These are phyloP conservation scores for Musa balbisiana DNA, from an alignment of 202 grass and related monocot genomes.

Conservation along the genomic window DNA sequence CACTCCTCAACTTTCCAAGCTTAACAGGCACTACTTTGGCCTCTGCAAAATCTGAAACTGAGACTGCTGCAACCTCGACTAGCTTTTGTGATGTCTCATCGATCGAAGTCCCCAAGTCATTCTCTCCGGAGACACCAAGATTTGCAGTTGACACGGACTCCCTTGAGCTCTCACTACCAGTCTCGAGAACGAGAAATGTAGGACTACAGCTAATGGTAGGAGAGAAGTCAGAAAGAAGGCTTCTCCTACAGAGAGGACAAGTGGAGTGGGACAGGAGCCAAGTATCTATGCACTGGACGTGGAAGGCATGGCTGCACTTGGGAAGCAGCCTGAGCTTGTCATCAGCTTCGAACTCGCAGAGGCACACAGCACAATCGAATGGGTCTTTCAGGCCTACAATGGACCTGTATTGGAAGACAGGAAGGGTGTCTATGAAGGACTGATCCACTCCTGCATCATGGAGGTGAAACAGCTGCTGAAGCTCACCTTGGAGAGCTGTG, in stretches of 20 bases:
- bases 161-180: slow-evolving; percentile 10
- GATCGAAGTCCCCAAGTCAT: neutral
- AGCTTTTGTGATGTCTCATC: neutral
- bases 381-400: slow-evolving; percentile 9
- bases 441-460: slow-evolving; percentile 14
- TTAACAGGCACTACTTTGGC: neutral
- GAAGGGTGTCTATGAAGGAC: slow-evolving; percentile 15
- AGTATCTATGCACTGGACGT: slow-evolving; percentile 15
- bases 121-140: neutral
- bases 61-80: neutral
- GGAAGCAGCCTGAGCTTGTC: slow-evolving; percentile 15
- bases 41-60: neutral
- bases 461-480: slow-evolving; percentile 21
- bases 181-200: neutral
- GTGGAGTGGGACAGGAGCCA: slow-evolving; percentile 22
- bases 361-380: slow-evolving; percentile 17
- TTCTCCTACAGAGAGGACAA: slow-evolving; percentile 5
- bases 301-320: slow-evolving; percentile 19
- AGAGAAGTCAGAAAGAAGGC: slow-evolving; percentile 3
- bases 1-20: slow-evolving; percentile 12
- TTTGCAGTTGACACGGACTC: too few relatives aligned
- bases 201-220: neutral
- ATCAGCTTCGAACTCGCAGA: slow-evolving; percentile 14
- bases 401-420: slow-evolving; percentile 11
- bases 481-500: slow-evolving; percentile 12